Conservation (phyloP, 2,329 filamentous ascomycete genomes). For the Beauveria varroae region DNA sequence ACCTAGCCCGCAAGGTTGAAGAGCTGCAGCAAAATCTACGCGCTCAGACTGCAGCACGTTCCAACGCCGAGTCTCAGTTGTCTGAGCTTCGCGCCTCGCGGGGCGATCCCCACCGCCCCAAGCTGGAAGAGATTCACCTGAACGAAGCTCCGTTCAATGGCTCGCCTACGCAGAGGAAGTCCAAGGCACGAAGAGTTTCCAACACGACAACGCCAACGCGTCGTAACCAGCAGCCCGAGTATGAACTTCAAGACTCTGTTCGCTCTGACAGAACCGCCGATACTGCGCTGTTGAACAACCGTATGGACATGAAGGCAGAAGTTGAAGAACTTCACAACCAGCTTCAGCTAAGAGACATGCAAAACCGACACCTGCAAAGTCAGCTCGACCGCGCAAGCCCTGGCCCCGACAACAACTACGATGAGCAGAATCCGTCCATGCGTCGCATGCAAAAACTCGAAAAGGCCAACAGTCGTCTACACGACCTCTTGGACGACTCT, state of each 20-base stretch:
- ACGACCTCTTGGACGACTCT: constrained; percentile 92
- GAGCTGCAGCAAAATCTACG: constrained; percentile 82
- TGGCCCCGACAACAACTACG: constrained; percentile 51
- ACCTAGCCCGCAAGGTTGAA: constrained; percentile 80
- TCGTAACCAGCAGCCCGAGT: constrained; percentile 49
- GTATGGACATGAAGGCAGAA: constrained; percentile 85
- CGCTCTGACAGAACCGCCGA: constrained; percentile 79
- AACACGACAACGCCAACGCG: constrained; percentile 73
- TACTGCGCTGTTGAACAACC: constrained; percentile 74
- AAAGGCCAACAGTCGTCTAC: constrained; percentile 81
- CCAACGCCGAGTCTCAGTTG: constrained; percentile 76
- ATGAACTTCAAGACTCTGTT: constrained; percentile 61
- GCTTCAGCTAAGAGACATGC: constrained; percentile 88
- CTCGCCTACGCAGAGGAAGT: constrained; percentile 65
- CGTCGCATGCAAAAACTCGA: constrained; percentile 85
- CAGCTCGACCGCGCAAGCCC: constrained; percentile 68
- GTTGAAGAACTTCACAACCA: constrained; percentile 91
- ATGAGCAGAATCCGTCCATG: constrained; percentile 73
- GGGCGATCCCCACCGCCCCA: constrained; percentile 63
- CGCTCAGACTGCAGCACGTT: constrained; percentile 71
- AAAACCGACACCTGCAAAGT: constrained; percentile 84
- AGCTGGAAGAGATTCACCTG: constrained; percentile 79
- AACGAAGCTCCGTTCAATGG: constrained; percentile 69
- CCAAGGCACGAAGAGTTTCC: constrained; percentile 54
- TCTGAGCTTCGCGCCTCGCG: constrained; percentile 68